Evolutionary conservation across 352 stramenopile genomes (phyloP).

Genomic region (Phytophthora pseudosyringae): DNA sequence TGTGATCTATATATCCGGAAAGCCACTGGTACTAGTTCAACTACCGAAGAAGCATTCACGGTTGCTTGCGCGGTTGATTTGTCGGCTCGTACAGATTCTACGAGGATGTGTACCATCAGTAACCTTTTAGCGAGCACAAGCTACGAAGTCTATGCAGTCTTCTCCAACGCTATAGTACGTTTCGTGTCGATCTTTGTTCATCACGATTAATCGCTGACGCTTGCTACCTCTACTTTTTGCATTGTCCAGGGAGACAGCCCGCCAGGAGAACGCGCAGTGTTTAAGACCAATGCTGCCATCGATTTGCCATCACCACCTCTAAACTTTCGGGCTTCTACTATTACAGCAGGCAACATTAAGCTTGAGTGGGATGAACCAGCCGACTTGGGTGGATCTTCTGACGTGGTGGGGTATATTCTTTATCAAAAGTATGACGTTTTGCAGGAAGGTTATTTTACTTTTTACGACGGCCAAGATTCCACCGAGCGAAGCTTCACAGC

Average conservation of each 20-base stretch:
- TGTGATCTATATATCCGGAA: constrained; percentile 48
- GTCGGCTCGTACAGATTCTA: background rate
- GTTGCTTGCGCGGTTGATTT: constrained; percentile 26
- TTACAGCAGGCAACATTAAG: constrained; percentile 63
- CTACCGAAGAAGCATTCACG: constrained; percentile 14
- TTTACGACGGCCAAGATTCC: constrained; percentile 66
- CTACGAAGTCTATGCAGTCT: constrained; percentile 58
- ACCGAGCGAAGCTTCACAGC: constrained; percentile 24
- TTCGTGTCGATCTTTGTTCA: background rate
- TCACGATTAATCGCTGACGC: background rate
- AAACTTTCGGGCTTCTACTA: constrained; percentile 36
- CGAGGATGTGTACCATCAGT: constrained; percentile 51
- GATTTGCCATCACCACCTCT: constrained; percentile 50
- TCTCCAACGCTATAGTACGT: constrained; percentile 49
- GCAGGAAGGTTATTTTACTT: constrained; percentile 38
- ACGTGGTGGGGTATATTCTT: constrained; percentile 60
- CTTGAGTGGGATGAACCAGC: constrained; percentile 56
- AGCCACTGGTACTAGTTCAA: background rate
- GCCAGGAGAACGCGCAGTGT: constrained; percentile 21
- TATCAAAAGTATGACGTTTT: constrained; percentile 42
- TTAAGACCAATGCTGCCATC: constrained; percentile 35
- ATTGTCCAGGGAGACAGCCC: constrained; percentile 43
- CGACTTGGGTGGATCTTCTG: constrained; percentile 52
- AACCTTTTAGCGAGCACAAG: constrained; percentile 40
- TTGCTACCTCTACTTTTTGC: background rate